phyloP scores from a whole-genome alignment of 495 filamentous ascomycete species.

The Amorphotheca resinae region DNA sequence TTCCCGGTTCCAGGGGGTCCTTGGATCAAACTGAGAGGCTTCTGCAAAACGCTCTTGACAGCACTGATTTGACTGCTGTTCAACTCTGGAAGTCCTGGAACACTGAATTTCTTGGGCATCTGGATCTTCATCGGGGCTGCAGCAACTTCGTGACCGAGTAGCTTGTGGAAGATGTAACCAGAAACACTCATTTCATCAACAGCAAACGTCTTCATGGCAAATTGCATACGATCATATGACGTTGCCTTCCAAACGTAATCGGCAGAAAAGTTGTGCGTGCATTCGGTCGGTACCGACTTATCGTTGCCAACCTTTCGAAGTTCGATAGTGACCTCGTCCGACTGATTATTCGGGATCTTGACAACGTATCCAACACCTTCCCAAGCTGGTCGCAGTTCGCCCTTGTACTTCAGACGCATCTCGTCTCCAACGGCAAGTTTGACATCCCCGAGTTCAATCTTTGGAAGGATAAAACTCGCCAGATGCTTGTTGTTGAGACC shows the following conservation, averaged over 20 bases:
- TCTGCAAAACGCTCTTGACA: conserved; percentile 89
- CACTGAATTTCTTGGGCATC: conserved; percentile 93
- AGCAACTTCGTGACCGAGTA: conserved; percentile 91
- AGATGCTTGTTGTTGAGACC: conserved; percentile 97
- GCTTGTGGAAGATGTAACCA: conserved; percentile 96
- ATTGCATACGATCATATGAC: conserved; percentile 97
- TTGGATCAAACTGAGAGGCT: conserved; percentile 90
- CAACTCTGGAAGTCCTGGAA: conserved; percentile 87
- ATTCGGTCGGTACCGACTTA: conserved; percentile 92
- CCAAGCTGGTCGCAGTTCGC: conserved; percentile 88
- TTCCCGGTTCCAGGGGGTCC: conserved; percentile 96
- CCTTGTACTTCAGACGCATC: conserved; percentile 94
- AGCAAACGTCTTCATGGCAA: conserved; percentile 98
- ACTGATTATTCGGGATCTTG: conserved; percentile 99
- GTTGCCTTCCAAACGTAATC: conserved; percentile 99
- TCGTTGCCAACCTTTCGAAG: conserved; percentile 80
- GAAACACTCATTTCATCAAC: conserved; percentile 98
- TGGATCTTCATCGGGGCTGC: conserved; percentile 94
- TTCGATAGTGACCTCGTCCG: conserved; percentile 94
- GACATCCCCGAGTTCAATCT: conserved; percentile 94
- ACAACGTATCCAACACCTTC: conserved; percentile 98
- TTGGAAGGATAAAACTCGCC: conserved; percentile 90
- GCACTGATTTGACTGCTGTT: conserved; percentile 94
- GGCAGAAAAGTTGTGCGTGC: conserved; percentile 94
- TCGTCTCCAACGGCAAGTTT: conserved; percentile 97